These are phyloP conservation scores for Scenedesmus sp. DNA, from an alignment of 163 green algal genomes.

Conservation along the genomic window DNA sequence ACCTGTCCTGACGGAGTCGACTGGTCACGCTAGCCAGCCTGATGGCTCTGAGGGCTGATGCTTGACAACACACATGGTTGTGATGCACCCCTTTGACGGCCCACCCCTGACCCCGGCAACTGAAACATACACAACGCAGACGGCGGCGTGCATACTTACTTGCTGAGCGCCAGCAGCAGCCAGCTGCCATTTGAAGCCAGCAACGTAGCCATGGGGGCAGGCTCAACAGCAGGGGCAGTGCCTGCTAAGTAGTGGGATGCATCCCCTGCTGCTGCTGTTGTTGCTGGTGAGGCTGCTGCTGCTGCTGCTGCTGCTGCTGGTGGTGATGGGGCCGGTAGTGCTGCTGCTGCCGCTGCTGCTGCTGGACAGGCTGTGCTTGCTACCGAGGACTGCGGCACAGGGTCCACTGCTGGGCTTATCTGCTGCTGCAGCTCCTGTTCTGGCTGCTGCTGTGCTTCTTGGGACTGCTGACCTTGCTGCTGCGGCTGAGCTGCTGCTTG, in stretches of 20 bases:
- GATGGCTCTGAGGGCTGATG: too few relatives aligned
- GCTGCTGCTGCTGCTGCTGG: too few relatives aligned
- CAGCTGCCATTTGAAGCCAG: conserved; percentile 26
- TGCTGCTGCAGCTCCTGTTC: conserved; percentile 21
- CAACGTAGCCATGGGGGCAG: not conserved
- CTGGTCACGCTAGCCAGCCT: too few relatives aligned
- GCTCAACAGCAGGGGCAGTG: conserved; percentile 2
- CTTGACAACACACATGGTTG: too few relatives aligned
- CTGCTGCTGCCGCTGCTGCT: not conserved
- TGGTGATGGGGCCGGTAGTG: too few relatives aligned
- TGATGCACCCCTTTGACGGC: too few relatives aligned
- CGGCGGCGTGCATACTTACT: not conserved
- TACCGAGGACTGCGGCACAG: not conserved
- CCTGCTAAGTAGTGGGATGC: not conserved
- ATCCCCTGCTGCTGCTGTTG: conserved; percentile 10
- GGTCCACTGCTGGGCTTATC: not conserved
- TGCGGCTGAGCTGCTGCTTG: not conserved
- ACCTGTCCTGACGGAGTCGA: too few relatives aligned
- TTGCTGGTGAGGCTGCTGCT: too few relatives aligned
- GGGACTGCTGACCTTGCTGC: not conserved
- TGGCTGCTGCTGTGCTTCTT: not conserved
- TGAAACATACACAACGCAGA: not conserved
- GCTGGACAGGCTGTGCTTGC: not conserved
- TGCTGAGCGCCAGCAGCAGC: conserved; percentile 34
- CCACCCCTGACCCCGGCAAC: too few relatives aligned